A percentile compares a stretch with the other conserved stretches of the same genome.
Conservation (phyloP, 2,329 filamentous ascomycete species). For the Ophiocordyceps camponoti-leonardi region DNA sequence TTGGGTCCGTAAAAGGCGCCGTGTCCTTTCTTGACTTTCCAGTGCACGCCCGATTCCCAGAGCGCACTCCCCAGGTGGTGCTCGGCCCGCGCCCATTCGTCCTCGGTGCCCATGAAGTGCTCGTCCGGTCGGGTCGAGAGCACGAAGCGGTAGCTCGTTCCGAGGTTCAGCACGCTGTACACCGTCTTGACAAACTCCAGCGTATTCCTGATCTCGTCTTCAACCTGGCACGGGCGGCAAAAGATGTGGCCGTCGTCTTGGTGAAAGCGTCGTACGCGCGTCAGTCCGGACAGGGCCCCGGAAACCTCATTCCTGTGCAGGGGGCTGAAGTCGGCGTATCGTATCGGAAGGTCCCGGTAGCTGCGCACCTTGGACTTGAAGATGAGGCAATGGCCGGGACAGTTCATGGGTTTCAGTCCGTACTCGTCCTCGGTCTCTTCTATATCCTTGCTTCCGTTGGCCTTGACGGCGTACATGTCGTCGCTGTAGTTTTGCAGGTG, state of each 20-base stretch:
- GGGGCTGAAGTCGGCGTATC: conserved; percentile 75
- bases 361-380: conserved; percentile 58
- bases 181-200: conserved; percentile 58
- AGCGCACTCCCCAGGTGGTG: conserved; percentile 20
- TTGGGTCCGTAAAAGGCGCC: conserved; percentile 87
- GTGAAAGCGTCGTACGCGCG: conserved; percentile 71
- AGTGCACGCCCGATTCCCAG: conserved; percentile 53
- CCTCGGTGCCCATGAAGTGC: conserved; percentile 57
- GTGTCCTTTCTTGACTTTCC: conserved; percentile 63
- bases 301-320: conserved; percentile 79
- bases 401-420: conserved; percentile 87
- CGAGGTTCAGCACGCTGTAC: conserved; percentile 53
- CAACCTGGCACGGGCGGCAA: conserved; percentile 60
- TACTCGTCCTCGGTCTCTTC: conserved; percentile 55
- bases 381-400: conserved; percentile 72
- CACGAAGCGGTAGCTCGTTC: conserved; percentile 51
- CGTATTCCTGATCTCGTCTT: conserved; percentile 55
- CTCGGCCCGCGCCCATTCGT: conserved; percentile 39
- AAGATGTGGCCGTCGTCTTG: conserved; percentile 90
- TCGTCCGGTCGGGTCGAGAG: conserved; percentile 64
- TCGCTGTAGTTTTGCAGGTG: conserved; percentile 83
- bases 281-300: conserved; percentile 65
- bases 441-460: conserved; percentile 18
- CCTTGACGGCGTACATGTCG: conserved; percentile 75
- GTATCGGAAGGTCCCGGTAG: conserved; percentile 66